Conservation (phyloP, 345 rosid genomes). For the Camelina neglecta region DNA sequence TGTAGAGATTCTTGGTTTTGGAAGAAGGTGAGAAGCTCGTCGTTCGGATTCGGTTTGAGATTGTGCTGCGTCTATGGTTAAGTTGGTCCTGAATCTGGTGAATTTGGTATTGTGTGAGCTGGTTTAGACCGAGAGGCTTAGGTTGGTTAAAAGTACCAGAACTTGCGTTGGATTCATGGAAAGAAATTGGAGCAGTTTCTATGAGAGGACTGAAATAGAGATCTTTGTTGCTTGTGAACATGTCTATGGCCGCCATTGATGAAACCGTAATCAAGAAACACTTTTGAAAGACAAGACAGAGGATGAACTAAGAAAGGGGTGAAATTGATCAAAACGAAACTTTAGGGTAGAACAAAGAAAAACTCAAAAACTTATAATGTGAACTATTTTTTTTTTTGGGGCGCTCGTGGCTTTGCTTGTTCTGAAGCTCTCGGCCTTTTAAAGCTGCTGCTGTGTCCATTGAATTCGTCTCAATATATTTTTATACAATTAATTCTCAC, state of each 20-base stretch:
- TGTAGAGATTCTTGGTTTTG: constrained; percentile 58
- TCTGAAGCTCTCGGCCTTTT: constrained; percentile 29
- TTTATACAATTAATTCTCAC: neutral
- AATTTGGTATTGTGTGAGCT: constrained; percentile 65
- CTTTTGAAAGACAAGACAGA: neutral
- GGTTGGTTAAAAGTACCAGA: constrained; percentile 40
- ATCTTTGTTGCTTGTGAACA: constrained; percentile 37
- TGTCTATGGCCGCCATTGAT: constrained; percentile 51
- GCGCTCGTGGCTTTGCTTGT: constrained; percentile 38
- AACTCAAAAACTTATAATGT: neutral
- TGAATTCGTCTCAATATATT: constrained; percentile 11
- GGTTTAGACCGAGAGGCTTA: constrained; percentile 56
- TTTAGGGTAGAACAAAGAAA: neutral
- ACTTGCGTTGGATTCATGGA: constrained; percentile 3
- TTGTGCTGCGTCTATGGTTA: constrained; percentile 36
- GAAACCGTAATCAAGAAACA: neutral
- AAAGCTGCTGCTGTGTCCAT: constrained; percentile 26
- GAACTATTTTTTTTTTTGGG: constrained; percentile 8
- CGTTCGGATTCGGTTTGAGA: constrained; percentile 51
- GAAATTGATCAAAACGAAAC: neutral
- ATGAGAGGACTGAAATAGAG: constrained; percentile 45
- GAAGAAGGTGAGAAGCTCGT: constrained; percentile 40
- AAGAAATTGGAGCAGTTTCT: constrained; percentile 27
- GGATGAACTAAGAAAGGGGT: neutral
- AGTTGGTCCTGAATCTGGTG: constrained; percentile 67